phyloP scores from a whole-genome alignment of 805 yeast genomes.

The Kurtzmaniella cleridarum region DNA sequence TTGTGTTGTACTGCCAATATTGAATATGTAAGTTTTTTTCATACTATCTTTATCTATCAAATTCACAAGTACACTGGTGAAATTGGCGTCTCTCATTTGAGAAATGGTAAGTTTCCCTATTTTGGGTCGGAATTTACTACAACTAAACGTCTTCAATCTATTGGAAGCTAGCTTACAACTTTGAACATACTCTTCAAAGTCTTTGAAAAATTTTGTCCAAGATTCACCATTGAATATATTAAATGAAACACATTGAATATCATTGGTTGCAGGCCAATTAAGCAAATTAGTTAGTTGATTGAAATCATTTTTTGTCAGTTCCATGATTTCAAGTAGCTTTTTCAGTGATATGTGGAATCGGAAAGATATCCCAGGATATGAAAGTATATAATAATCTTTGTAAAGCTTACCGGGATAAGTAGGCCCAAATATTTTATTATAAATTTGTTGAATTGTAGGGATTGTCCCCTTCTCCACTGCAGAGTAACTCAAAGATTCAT shows the following conservation, averaged over 20 bases:
- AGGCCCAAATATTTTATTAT: constrained; percentile 57
- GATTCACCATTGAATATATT: constrained; percentile 37
- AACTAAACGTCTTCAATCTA: background rate
- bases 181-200: background rate
- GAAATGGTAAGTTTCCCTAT: constrained; percentile 12
- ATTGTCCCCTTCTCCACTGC: constrained; percentile 2
- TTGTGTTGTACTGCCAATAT: constrained; percentile 42
- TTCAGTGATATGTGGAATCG: constrained; percentile 29
- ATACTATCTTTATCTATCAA: constrained; percentile 5
- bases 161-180: background rate
- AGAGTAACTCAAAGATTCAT: background rate
- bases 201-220: constrained; percentile 19
- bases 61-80: constrained; percentile 15
- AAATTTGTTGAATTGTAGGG: constrained; percentile 38
- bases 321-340: constrained; percentile 12
- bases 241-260: constrained; percentile 32
- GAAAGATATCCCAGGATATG: constrained; percentile 55
- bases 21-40: constrained; percentile 10
- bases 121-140: constrained; percentile 1
- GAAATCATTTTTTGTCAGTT: constrained; percentile 12
- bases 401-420: constrained; percentile 48
- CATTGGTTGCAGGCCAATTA: constrained; percentile 28
- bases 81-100: constrained; percentile 16
- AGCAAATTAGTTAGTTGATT: constrained; percentile 20
- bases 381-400: constrained; percentile 33